phyloP scores from a whole-genome alignment of 768 basidiomycete species.

The Leucocoprinus birnbaumii region DNA sequence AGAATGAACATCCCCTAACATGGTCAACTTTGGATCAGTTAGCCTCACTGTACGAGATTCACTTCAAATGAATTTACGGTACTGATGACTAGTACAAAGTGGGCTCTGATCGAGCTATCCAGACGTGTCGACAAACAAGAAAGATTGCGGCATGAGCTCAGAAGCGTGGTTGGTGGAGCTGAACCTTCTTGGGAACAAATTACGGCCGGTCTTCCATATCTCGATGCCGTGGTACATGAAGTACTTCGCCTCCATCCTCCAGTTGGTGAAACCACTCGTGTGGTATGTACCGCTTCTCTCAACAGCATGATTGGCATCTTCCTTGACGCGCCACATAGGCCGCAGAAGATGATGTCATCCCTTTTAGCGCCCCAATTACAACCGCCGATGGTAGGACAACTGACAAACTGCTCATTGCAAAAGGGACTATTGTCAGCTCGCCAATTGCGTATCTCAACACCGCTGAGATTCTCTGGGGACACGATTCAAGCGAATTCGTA shows the following conservation, averaged over 20 bases:
- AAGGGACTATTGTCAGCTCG: slow-evolving; percentile 41
- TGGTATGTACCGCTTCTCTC: slow-evolving; percentile 26
- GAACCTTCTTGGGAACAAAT: slow-evolving; percentile 59
- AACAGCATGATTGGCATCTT: too few species aligned
- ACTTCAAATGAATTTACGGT: background rate
- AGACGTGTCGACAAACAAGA: slow-evolving; percentile 41
- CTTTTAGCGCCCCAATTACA: slow-evolving; percentile 47
- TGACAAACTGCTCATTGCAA: slow-evolving; percentile 39
- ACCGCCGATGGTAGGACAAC: slow-evolving; percentile 37
- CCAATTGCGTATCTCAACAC: slow-evolving; percentile 47
- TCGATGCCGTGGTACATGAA: slow-evolving; percentile 49
- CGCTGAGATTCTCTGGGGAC: slow-evolving; percentile 58
- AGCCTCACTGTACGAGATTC: slow-evolving; percentile 30
- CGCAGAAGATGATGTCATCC: slow-evolving; percentile 53
- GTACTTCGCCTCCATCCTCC: slow-evolving; percentile 39
- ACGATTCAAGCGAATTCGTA: slow-evolving; percentile 52
- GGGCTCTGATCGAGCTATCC: slow-evolving; percentile 57
- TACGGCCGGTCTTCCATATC: slow-evolving; percentile 45
- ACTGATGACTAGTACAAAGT: slow-evolving; percentile 25
- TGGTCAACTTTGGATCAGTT: slow-evolving; percentile 19
- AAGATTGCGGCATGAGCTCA: slow-evolving; percentile 48
- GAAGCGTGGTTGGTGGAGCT: slow-evolving; percentile 26
- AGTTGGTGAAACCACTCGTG: slow-evolving; percentile 28
- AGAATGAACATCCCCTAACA: background rate
- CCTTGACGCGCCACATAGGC: slow-evolving; percentile 26